Conservation (phyloP, 176 grass and related monocot genomes). For the Triticum turgidum region DNA sequence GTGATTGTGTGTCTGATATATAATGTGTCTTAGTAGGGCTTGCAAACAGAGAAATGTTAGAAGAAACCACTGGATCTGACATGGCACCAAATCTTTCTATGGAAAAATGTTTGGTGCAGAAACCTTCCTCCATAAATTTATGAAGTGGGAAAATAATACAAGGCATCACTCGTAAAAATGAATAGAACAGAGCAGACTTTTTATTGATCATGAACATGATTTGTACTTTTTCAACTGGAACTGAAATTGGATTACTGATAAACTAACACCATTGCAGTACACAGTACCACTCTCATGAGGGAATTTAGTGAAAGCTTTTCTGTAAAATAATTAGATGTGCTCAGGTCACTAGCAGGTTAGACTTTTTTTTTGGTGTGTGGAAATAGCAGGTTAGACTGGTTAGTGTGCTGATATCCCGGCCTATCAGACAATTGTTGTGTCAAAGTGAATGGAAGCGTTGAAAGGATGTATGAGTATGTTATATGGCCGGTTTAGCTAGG, state of each 20-base stretch:
- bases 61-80: background rate
- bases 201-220: background rate
- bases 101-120: background rate
- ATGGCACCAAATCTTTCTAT: background rate
- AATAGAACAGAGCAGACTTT: background rate
- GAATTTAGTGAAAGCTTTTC: background rate
- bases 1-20: background rate
- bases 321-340: background rate
- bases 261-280: background rate
- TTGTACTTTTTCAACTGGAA: background rate
- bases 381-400: no score
- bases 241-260: background rate
- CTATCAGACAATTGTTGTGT: background rate
- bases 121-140: background rate
- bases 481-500: no score
- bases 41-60: background rate
- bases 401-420: background rate
- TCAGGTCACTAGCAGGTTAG: background rate
- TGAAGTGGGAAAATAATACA: background rate
- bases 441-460: background rate
- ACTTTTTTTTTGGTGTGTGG: no score
- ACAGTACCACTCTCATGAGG: background rate
- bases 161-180: background rate
- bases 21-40: background rate
- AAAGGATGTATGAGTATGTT: background rate